Evolutionary conservation across 257 asterid species (phyloP).

Genomic region (Nicotiana tomentosiformis): DNA sequence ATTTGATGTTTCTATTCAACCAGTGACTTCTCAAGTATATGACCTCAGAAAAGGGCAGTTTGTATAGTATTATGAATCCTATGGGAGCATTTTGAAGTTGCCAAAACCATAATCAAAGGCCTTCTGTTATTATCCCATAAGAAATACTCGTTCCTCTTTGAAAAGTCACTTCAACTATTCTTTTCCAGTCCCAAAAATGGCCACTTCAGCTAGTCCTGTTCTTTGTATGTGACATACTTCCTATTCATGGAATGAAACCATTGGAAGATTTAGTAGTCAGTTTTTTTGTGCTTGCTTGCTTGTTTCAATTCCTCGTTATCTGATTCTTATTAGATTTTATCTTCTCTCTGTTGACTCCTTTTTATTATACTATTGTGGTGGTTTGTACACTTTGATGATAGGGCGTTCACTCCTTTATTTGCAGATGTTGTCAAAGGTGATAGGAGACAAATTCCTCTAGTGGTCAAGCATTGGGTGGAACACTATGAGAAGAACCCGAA

Average conservation of each 20-base stretch:
- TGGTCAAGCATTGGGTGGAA: constrained; percentile 84
- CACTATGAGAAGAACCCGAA: constrained; percentile 65
- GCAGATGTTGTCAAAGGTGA: constrained; percentile 75
- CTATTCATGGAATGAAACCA: background rate
- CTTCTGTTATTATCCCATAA: background rate
- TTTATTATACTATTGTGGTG: constrained; percentile 5
- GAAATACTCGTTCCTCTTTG: background rate
- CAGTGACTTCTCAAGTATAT: background rate
- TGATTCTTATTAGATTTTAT: background rate
- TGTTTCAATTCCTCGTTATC: background rate
- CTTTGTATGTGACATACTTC: background rate
- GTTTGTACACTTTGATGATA: background rate
- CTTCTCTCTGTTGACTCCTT: background rate
- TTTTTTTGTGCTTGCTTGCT: background rate
- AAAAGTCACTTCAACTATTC: background rate
- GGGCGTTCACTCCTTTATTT: constrained; percentile 10
- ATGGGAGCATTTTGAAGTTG: background rate
- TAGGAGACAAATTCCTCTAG: constrained; percentile 71
- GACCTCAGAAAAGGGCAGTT: background rate
- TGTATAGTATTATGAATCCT: background rate
- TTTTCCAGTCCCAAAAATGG: background rate
- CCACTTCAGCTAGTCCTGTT: background rate
- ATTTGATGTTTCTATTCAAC: background rate
- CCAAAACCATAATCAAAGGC: background rate
- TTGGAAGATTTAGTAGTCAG: background rate